phyloP scores from a whole-genome alignment of 768 basidiomycete genomes.

The Lenzites betulinus region DNA sequence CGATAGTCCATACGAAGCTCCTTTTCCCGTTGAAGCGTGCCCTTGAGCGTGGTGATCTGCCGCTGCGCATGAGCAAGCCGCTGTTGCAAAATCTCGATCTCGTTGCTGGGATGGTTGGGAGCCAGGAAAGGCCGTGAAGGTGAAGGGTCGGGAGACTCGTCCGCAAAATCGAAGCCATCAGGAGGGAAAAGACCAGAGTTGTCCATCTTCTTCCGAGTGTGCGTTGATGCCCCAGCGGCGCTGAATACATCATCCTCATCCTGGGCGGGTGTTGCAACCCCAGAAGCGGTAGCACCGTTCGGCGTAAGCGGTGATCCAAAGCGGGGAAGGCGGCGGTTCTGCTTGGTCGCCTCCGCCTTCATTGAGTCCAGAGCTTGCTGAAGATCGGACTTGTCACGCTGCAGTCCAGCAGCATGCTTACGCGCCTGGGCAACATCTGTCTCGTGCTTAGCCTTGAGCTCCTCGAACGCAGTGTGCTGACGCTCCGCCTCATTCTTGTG shows the following conservation, averaged over 20 bases:
- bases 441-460: slow-evolving; percentile 89
- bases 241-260: slow-evolving; percentile 70
- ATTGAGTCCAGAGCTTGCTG: slow-evolving; percentile 77
- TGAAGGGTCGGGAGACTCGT: slow-evolving; percentile 64
- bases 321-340: slow-evolving; percentile 59
- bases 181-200: slow-evolving; percentile 48
- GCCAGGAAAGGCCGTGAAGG: slow-evolving; percentile 64
- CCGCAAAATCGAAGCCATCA: slow-evolving; percentile 47
- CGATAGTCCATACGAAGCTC: slow-evolving; percentile 71
- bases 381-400: slow-evolving; percentile 91
- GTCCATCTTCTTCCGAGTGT: slow-evolving; percentile 58
- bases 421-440: slow-evolving; percentile 92
- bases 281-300: slow-evolving; percentile 40
- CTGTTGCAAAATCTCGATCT: slow-evolving; percentile 81
- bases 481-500: slow-evolving; percentile 88
- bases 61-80: slow-evolving; percentile 84
- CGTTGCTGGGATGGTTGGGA: slow-evolving; percentile 74
- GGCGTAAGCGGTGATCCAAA: slow-evolving; percentile 79
- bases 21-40: slow-evolving; percentile 80
- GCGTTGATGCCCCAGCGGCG: slow-evolving; percentile 59
- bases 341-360: slow-evolving; percentile 71
- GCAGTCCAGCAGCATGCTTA: slow-evolving; percentile 82
- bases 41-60: slow-evolving; percentile 80
- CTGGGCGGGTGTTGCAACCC: slow-evolving; percentile 54
- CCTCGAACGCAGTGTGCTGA: slow-evolving; percentile 60